Conservation (phyloP, 441 rosid genomes). For the Populus hybrid region DNA sequence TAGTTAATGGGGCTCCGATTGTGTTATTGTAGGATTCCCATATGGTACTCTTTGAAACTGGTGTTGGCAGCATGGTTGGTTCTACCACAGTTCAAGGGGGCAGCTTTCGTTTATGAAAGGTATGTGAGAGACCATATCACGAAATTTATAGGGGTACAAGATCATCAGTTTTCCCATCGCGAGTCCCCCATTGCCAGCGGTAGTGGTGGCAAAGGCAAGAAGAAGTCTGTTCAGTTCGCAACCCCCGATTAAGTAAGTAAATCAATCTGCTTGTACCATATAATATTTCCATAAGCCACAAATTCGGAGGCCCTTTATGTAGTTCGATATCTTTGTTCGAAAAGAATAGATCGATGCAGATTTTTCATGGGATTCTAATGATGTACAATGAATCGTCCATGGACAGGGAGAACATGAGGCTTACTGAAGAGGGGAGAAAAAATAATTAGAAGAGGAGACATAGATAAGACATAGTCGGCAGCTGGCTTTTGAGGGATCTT, state of each 20-base stretch:
- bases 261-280: too few relatives aligned
- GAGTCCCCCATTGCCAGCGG: neutral
- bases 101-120: constrained; percentile 78
- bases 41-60: constrained; percentile 73
- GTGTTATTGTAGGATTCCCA: constrained; percentile 58
- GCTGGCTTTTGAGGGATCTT: neutral
- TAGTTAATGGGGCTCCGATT: neutral
- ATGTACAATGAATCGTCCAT: neutral
- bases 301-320: too few relatives aligned
- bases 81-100: constrained; percentile 76
- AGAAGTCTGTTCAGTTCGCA: constrained; percentile 40
- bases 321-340: too few relatives aligned
- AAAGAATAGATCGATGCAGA: neutral
- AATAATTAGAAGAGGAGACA: neutral
- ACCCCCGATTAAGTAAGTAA: constrained; percentile 39
- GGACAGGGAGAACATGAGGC: constrained; percentile 50
- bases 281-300: too few relatives aligned
- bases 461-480: neutral
- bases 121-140: constrained; percentile 56
- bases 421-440: constrained; percentile 20
- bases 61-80: constrained; percentile 69
- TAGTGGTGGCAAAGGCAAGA: constrained; percentile 28
- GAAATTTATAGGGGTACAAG: constrained; percentile 26
- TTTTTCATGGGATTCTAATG: neutral
- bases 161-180: neutral